These are phyloP conservation scores for Yamadazyma pseudoaaseri DNA, from an alignment of 1,139 yeast species.

Conservation along the genomic window DNA sequence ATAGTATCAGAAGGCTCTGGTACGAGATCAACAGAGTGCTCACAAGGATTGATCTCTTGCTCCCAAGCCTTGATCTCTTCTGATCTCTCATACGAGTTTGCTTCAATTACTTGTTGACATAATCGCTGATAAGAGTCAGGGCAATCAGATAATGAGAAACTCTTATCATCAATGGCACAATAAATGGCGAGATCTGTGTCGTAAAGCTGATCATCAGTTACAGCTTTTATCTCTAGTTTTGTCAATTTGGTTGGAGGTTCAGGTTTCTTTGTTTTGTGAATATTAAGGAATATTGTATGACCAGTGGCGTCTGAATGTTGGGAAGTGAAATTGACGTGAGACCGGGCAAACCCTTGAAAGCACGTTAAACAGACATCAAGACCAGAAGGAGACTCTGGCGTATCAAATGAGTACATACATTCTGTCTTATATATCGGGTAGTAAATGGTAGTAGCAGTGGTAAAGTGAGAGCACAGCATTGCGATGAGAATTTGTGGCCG, in stretches of 20 bases:
- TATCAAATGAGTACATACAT: slow-evolving; percentile 77
- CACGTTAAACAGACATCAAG: slow-evolving; percentile 72
- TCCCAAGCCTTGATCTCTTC: slow-evolving; percentile 92
- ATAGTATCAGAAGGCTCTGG: slow-evolving; percentile 27
- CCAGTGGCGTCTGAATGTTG: slow-evolving; percentile 51
- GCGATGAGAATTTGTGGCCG: no score
- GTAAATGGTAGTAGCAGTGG: slow-evolving; percentile 9
- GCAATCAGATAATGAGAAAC: slow-evolving; percentile 19
- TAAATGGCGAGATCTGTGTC: slow-evolving; percentile 48
- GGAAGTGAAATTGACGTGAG: slow-evolving; percentile 51
- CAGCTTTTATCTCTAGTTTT: slow-evolving; percentile 73
- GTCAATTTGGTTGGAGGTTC: slow-evolving; percentile 54
- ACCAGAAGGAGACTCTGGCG: slow-evolving; percentile 57
- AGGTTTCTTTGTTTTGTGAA: slow-evolving; percentile 47
- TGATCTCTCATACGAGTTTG: slow-evolving; percentile 64
- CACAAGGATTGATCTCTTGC: slow-evolving; percentile 77
- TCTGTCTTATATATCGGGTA: slow-evolving; percentile 66
- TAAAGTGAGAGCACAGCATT: slow-evolving; percentile 1
- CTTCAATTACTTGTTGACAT: slow-evolving; percentile 52
- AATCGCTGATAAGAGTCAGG: slow-evolving; percentile 23
- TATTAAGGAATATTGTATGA: slow-evolving; percentile 58
- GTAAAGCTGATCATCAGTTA: slow-evolving; percentile 66
- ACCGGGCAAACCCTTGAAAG: slow-evolving; percentile 61
- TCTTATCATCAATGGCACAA: slow-evolving; percentile 32
- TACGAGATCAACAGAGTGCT: slow-evolving; percentile 58